Evolutionary conservation across 2,329 filamentous ascomycete species (phyloP).

Genomic region (Sarocladiaceae sp.): DNA sequence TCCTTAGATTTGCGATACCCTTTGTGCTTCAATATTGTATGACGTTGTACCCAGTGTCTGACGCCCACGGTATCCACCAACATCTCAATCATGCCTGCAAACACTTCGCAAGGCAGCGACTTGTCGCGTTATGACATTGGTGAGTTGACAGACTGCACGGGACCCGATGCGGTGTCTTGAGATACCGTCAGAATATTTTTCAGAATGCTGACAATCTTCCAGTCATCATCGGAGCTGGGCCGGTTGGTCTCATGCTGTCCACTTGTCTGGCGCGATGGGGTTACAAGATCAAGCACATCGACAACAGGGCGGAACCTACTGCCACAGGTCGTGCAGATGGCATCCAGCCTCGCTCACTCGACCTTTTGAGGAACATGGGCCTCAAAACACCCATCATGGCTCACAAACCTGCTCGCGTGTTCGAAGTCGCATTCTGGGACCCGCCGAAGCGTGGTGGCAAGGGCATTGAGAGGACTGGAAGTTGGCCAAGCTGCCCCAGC

Average conservation of each 20-base stretch:
- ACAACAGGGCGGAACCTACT: conserved; percentile 83
- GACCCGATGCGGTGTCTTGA: neutral
- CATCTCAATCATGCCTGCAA: neutral
- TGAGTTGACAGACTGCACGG: neutral
- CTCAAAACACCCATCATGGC: conserved; percentile 86
- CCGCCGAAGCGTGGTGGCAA: conserved; percentile 44
- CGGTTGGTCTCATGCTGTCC: conserved; percentile 56
- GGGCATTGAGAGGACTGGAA: conserved; percentile 62
- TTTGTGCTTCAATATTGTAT: neutral
- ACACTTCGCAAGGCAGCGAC: neutral
- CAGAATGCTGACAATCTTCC: neutral
- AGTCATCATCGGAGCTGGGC: conserved; percentile 36
- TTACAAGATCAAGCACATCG: conserved; percentile 92
- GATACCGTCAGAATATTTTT: neutral
- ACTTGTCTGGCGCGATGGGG: conserved; percentile 89
- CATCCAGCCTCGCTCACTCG: conserved; percentile 84
- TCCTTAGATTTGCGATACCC: neutral
- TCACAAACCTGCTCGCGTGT: conserved; percentile 81
- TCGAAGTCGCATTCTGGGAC: conserved; percentile 72
- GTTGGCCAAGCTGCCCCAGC: conserved; percentile 76
- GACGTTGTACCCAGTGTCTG: conserved; percentile 1
- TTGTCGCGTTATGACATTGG: conserved; percentile 6
- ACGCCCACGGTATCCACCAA: neutral
- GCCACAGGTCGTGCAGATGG: conserved; percentile 83
- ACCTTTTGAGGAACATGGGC: conserved; percentile 78